A percentile compares a stretch with the other conserved stretches of the same genome.
phyloP scores from a whole-genome alignment of 805 yeast species.

The Yarrowia yakushimensis region DNA sequence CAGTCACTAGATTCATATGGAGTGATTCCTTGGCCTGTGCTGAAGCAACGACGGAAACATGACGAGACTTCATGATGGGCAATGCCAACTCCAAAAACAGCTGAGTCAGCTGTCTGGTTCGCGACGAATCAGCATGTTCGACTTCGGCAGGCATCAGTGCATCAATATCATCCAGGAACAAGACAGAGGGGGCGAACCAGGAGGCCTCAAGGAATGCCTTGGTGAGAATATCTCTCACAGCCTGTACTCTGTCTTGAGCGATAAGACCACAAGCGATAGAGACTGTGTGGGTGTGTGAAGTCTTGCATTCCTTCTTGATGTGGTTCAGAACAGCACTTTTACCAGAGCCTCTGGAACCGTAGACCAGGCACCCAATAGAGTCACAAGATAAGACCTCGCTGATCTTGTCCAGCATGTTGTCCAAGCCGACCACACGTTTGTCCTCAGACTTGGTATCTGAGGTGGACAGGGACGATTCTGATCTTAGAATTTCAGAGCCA shows the following conservation, averaged over 20 bases:
- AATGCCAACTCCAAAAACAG: slow-evolving; percentile 49
- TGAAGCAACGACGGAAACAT: slow-evolving; percentile 58
- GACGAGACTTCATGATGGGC: slow-evolving; percentile 41
- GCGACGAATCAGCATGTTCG: slow-evolving; percentile 56
- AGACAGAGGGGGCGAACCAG: slow-evolving; percentile 75
- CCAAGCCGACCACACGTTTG: slow-evolving; percentile 55
- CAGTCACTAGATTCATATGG: slow-evolving; percentile 57
- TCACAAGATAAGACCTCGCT: slow-evolving; percentile 44
- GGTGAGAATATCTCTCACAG: slow-evolving; percentile 35
- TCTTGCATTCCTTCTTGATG: slow-evolving; percentile 33
- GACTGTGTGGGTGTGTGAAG: slow-evolving; percentile 41
- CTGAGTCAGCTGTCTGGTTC: slow-evolving; percentile 64
- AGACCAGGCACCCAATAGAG: slow-evolving; percentile 55
- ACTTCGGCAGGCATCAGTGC: slow-evolving; percentile 63
- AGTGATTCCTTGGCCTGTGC: slow-evolving; percentile 62
- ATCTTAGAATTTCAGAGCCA: slow-evolving; percentile 39
- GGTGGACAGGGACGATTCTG: slow-evolving; percentile 38
- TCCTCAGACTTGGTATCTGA: neutral
- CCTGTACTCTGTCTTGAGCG: slow-evolving; percentile 41
- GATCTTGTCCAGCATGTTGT: slow-evolving; percentile 43
- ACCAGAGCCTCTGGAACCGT: slow-evolving; percentile 81
- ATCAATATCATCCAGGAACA: slow-evolving; percentile 77
- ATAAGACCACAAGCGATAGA: slow-evolving; percentile 53
- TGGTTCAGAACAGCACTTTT: slow-evolving; percentile 56
- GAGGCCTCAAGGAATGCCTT: slow-evolving; percentile 51